Evolutionary conservation across 768 basidiomycete species (phyloP), one percentile per base, ranked within the genome.

Genomic region (Tricholoma bakamatsutake): DNA sequence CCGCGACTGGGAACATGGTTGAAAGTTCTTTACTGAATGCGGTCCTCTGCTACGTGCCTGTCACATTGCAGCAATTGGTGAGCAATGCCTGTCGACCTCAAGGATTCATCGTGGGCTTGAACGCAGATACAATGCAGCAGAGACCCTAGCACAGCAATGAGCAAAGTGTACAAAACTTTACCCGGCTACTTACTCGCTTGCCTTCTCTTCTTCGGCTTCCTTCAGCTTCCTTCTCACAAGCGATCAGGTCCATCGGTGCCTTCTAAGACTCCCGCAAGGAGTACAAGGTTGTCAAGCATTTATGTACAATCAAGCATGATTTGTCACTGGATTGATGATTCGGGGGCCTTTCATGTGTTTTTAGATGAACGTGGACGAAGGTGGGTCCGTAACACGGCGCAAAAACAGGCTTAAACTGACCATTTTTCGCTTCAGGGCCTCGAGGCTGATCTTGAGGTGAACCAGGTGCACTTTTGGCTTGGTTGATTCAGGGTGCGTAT

Each of bases 361-460:
- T 31, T n/a, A n/a, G 11, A 48, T 48, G 9, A 30, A 48, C 15
- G 30, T 53, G 40, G 17, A 53, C 24, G 13, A 30, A 18, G 33
- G 52, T 53, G 28, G 28, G 52, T 43, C 39, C 15, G 17, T 42
- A 43, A 12, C 37, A 42, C 43, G 39, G 34, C 40, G 52, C 52
- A 33, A 42, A 43, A 43, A 37, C 27, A 11, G 28, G n/a, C 30
- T 48, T 31, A 48, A 47, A 47, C 46, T 30, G 15, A 47, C 12
- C 9, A 28, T 30, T 12, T 46, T 48, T 48, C 46, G 46, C 30
- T 43, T 33, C 39, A 53, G 15, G 24, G 37, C 52, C 52, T 53
- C 52, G 52, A 53, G 52, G 52, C 52, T 28, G 52, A 52, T 52
- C 52, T 21, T 42, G 42, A 43, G 37, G 37, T 39, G 28, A n/a